phyloP scores from a whole-genome alignment of 148 eudicot genomes.

The Vaccinium macrocarpon region DNA sequence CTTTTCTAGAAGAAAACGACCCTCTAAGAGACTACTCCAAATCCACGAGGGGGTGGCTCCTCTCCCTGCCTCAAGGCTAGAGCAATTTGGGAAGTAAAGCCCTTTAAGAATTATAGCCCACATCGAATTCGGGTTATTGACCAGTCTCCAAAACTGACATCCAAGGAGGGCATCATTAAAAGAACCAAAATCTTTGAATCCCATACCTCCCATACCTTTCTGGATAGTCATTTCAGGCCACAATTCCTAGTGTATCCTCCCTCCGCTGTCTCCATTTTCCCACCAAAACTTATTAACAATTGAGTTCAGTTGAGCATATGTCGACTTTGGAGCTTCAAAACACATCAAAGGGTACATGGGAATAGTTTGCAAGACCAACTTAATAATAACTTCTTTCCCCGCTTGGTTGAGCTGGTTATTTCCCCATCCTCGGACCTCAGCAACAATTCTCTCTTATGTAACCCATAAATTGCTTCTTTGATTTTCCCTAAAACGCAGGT shows the following conservation, averaged over 20 bases:
- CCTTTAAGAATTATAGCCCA: background rate
- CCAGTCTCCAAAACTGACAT: background rate
- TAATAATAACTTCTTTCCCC: too few relatives aligned
- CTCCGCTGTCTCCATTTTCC: too few relatives aligned
- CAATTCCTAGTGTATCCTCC: too few relatives aligned
- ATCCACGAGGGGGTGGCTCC: background rate
- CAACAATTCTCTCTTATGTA: too few relatives aligned
- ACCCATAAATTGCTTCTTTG: too few relatives aligned
- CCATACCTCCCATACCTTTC: background rate
- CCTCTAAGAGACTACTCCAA: background rate
- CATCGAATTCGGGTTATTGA: background rate
- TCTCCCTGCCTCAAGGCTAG: background rate
- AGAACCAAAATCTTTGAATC: background rate
- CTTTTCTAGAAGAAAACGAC: background rate
- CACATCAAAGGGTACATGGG: too few relatives aligned
- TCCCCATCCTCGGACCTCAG: too few relatives aligned
- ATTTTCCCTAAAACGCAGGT: too few relatives aligned
- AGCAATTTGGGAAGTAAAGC: background rate
- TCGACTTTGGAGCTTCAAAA: background rate
- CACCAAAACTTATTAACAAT: too few relatives aligned
- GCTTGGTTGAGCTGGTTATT: too few relatives aligned
- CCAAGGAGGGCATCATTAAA: background rate
- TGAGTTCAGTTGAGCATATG: background rate
- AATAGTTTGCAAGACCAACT: too few relatives aligned
- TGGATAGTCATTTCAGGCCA: background rate